These are phyloP conservation scores for Begonia fuchsioides DNA, from an alignment of 306 rosid species.

Conservation along the genomic window DNA sequence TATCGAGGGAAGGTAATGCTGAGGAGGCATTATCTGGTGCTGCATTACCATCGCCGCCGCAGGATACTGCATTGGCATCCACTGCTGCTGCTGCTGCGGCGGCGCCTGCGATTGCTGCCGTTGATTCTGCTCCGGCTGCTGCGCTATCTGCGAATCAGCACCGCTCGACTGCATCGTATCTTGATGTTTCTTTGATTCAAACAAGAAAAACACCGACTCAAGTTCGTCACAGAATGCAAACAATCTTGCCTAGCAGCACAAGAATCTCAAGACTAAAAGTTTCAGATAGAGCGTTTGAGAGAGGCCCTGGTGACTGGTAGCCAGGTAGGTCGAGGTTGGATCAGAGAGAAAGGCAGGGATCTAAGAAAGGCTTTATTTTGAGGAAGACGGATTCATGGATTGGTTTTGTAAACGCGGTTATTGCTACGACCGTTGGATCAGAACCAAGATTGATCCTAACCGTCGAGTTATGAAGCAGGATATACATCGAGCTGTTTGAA, in stretches of 20 bases:
- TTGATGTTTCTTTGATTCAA: neutral
- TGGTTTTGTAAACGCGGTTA: slow-evolving; percentile 46
- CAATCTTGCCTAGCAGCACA: neutral
- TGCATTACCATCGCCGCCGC: slow-evolving; percentile 90
- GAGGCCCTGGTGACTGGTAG: too few relatives aligned
- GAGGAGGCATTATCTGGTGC: slow-evolving; percentile 84
- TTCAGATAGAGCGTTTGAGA: neutral
- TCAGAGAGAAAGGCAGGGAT: slow-evolving; percentile 8
- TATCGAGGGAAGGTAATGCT: slow-evolving; percentile 46
- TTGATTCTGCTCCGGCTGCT: slow-evolving; percentile 12
- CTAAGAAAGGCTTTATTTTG: slow-evolving; percentile 24
- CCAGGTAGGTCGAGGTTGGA: neutral
- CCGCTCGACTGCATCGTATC: slow-evolving; percentile 67
- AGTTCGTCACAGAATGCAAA: slow-evolving; percentile 5
- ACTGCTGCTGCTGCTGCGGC: slow-evolving; percentile 35
- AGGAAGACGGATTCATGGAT: slow-evolving; percentile 58
- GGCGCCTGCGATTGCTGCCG: slow-evolving; percentile 15
- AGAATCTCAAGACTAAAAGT: neutral
- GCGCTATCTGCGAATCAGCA: slow-evolving; percentile 40
- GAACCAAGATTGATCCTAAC: slow-evolving; percentile 4
- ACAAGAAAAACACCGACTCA: slow-evolving; percentile 9
- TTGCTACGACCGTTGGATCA: slow-evolving; percentile 28
- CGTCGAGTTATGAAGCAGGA: slow-evolving; percentile 28
- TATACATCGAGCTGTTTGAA: slow-evolving; percentile 11
- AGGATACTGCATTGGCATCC: slow-evolving; percentile 84